A percentile compares a stretch with the other conserved stretches of the same genome.
These are phyloP conservation scores for Datisca glomerata DNA, from an alignment of 306 rosid species.

Conservation along the genomic window DNA sequence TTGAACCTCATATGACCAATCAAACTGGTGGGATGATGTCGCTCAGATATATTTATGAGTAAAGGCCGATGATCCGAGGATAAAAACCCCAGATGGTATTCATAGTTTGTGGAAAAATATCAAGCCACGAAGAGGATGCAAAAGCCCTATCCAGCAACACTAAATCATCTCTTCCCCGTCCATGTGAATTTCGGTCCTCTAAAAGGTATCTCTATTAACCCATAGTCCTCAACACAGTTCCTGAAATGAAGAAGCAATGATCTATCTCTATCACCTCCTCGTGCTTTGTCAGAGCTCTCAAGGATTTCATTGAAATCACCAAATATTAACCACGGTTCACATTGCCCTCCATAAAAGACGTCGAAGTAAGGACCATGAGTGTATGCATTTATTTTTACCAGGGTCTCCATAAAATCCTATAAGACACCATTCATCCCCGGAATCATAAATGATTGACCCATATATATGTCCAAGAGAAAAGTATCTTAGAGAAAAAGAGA, in stretches of 20 bases:
- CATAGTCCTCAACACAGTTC: background rate
- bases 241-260: background rate
- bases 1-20: too few species aligned
- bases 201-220: background rate
- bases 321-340: background rate
- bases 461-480: background rate
- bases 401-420: background rate
- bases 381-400: too few species aligned
- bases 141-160: background rate
- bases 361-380: background rate
- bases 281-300: background rate
- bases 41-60: background rate
- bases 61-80: background rate
- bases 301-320: background rate
- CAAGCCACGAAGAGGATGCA: background rate
- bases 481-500: background rate
- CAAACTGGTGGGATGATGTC: too few species aligned
- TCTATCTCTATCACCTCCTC: background rate
- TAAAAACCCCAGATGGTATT: background rate
- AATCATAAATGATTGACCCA: background rate
- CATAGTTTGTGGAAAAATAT: background rate
- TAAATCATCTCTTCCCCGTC: background rate
- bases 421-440: background rate
- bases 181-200: background rate
- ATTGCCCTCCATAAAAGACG: background rate